A percentile compares a stretch with the other conserved stretches of the same genome.
Conservation (phyloP, 1,139 yeast genomes). For the Candida pseudoviswanathii region DNA sequence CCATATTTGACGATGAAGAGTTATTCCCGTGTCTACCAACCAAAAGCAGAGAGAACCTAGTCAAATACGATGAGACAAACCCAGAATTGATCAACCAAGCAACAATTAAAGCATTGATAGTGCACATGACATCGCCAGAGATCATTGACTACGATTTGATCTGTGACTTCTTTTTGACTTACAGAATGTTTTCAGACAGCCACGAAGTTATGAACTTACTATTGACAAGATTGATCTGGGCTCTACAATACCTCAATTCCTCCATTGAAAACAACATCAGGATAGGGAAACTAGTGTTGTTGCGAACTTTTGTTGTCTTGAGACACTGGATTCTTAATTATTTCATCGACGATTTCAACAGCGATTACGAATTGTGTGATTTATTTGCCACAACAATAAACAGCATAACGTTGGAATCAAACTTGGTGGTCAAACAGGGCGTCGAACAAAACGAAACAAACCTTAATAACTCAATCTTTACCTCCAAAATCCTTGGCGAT, state of each 20-base stretch:
- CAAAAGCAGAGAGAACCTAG: conserved; percentile 23
- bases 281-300: conserved; percentile 68
- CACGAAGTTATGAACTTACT: conserved; percentile 61
- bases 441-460: conserved; percentile 4
- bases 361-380: conserved; percentile 47
- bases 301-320: conserved; percentile 82
- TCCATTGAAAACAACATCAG: conserved; percentile 36
- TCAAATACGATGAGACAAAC: conserved; percentile 38
- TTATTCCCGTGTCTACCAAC: conserved; percentile 36
- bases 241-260: conserved; percentile 51
- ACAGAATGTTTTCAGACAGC: conserved; percentile 66
- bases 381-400: conserved; percentile 53
- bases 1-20: conserved; percentile 42
- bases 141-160: conserved; percentile 75
- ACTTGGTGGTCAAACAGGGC: conserved; percentile 20
- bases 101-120: conserved; percentile 57
- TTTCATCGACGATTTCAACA: conserved; percentile 67
- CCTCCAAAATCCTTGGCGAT: conserved; percentile 49
- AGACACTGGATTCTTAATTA: conserved; percentile 89
- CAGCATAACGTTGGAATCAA: conserved; percentile 37
- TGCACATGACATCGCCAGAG: conserved; percentile 77
- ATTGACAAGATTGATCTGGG: conserved; percentile 72
- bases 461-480: conserved; percentile 22
- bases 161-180: conserved; percentile 85
- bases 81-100: conserved; percentile 43